Evolutionary conservation across 208 protist species (phyloP), one percentile per base, ranked within the genome.

Genomic region (Trypanosoma conorhini): DNA sequence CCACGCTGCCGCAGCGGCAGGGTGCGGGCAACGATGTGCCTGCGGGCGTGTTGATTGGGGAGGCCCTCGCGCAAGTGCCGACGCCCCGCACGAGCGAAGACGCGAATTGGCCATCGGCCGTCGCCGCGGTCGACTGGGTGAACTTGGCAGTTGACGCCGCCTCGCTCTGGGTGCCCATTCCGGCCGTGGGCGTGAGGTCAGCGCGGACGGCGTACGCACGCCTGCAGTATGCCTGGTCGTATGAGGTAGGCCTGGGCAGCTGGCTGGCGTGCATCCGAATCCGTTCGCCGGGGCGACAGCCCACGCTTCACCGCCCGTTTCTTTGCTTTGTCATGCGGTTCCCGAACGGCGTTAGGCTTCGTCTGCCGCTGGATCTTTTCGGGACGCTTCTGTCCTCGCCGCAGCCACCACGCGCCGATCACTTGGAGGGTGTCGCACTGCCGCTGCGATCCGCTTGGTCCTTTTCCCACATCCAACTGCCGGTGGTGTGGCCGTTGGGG

Each of bases 401-500:
- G 3, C 8, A 46, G 8, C 42, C 42, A 46, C 17, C 42, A 46
- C 8, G 15, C 17, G 42, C 8, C 17, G 42, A 46, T 54, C 51
- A 30, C 24, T 46, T 10, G 9, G n/a, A 19, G 5, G 60, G 5
- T 5, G 7, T 61, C 28, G 26, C 30, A 52, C 4, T 7, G 38
- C n/a, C n/a, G 13, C 19, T n/a, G 33, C 35, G 5, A 44, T 21
- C 24, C 55, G 24, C 48, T 15, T 75, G 70, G 70, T 64, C 59
- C 40, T 76, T 76, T 58, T 46, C 62, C 3, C 61, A 40, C 46
- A 55, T 70, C 35, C 54, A 63, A 48, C 48, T 76, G 10, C 71
- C 71, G 38, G 24, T 64, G 0, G 48, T 70, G 48, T 67, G 62
- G 56, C 71, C 71, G 5, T n/a, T 76, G 7, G 71, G 71, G 9